phyloP scores from a whole-genome alignment of 1,284 basidiomycete species.

The Xerocomus amazonicus region DNA sequence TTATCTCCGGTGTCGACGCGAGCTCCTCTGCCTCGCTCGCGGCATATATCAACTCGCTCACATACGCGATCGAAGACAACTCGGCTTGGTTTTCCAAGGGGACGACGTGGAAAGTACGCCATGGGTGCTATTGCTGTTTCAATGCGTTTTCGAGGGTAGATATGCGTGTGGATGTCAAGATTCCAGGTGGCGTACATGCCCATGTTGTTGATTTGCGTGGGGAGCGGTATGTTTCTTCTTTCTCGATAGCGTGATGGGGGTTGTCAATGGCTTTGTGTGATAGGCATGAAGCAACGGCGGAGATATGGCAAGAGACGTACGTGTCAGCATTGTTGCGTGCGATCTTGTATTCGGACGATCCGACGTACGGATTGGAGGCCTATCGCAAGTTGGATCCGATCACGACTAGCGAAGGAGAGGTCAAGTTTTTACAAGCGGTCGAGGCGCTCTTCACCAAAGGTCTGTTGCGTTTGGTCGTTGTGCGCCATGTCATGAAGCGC shows the following conservation, averaged over 20 bases:
- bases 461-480: conserved; percentile 30
- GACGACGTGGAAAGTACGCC: conserved; percentile 87
- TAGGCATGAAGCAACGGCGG: conserved; percentile 88
- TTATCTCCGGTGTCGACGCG: conserved; percentile 92
- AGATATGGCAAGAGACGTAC: conserved; percentile 97
- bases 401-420: conserved; percentile 83
- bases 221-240: conserved; percentile 62
- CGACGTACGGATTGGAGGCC: conserved; percentile 87
- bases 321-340: conserved; percentile 89
- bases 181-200: conserved; percentile 94
- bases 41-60: conserved; percentile 96
- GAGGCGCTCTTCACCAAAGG: conserved; percentile 91
- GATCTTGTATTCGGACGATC: conserved; percentile 94
- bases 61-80: conserved; percentile 90
- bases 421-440: conserved; percentile 87
- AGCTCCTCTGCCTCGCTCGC: conserved; percentile 96
- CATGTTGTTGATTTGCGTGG: conserved; percentile 94
- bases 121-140: conserved; percentile 97
- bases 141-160: conserved; percentile 98
- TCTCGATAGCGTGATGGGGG: too few relatives aligned
- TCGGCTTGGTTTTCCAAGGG: conserved; percentile 91
- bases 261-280: background rate
- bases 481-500: background rate
- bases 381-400: conserved; percentile 97
- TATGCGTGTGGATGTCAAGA: conserved; percentile 96